Evolutionary conservation across 2,329 filamentous ascomycete species (phyloP).

Genomic region (Cladosporium sp.): DNA sequence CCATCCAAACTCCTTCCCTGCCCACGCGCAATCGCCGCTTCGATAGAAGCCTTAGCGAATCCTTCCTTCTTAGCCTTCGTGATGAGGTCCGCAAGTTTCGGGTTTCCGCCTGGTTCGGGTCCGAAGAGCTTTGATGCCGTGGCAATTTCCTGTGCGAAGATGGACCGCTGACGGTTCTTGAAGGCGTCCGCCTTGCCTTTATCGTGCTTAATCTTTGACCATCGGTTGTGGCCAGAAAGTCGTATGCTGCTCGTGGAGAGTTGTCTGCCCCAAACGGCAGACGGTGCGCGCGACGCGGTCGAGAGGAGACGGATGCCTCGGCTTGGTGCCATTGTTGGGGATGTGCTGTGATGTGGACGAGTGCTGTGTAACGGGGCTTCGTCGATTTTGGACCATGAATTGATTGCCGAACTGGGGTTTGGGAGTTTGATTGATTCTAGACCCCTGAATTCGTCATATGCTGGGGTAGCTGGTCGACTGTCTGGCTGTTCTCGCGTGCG

Average conservation of each 20-base stretch:
- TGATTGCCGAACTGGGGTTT: neutral
- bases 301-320: conserved; percentile 19
- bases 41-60: conserved; percentile 78
- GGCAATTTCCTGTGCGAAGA: conserved; percentile 66
- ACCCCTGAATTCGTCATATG: conserved; percentile 7
- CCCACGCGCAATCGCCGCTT: conserved; percentile 78
- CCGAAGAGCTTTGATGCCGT: conserved; percentile 75
- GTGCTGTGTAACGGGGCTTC: neutral
- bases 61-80: conserved; percentile 75
- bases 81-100: conserved; percentile 67
- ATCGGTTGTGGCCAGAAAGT: conserved; percentile 74
- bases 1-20: conserved; percentile 76
- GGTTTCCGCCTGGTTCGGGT: conserved; percentile 65
- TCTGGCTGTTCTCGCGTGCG: conserved; percentile 3
- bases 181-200: conserved; percentile 80
- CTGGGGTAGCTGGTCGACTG: neutral
- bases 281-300: neutral
- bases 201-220: conserved; percentile 94
- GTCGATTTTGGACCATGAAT: neutral
- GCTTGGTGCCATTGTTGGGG: conserved; percentile 26
- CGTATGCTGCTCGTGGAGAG: conserved; percentile 15
- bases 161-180: conserved; percentile 65
- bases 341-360: neutral
- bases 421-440: neutral
- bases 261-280: neutral